These are phyloP conservation scores for Mortierella claussenii DNA, from an alignment of 192 early-diverging fungal genomes.

Conservation along the genomic window DNA sequence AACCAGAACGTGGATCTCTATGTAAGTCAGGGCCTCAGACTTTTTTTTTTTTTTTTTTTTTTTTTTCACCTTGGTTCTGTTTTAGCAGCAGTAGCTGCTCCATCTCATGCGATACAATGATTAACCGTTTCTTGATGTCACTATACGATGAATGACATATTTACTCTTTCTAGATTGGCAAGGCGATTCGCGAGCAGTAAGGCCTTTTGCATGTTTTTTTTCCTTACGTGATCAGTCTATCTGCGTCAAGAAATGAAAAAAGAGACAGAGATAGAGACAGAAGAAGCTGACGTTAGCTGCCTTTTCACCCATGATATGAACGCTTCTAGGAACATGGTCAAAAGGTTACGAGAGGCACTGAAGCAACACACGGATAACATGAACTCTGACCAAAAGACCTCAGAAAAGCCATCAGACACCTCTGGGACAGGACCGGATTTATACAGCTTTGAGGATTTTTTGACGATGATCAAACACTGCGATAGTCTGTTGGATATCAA, in stretches of 20 bases:
- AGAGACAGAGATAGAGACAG: too few species aligned
- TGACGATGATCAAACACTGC: constrained; percentile 77
- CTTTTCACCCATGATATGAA: too few species aligned
- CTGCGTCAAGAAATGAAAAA: too few species aligned
- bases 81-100: too few species aligned
- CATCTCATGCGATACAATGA: not conserved
- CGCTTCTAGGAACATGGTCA: constrained; percentile 71
- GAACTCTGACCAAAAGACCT: constrained; percentile 15
- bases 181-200: constrained; percentile 66
- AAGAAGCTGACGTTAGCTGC: too few species aligned
- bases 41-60: too few species aligned
- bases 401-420: constrained; percentile 14
- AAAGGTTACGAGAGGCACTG: constrained; percentile 72
- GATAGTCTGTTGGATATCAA: constrained; percentile 69
- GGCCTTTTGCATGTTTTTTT: too few species aligned
- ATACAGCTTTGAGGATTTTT: constrained; percentile 79
- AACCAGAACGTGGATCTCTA: constrained; percentile 82
- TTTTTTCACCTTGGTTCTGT: constrained; percentile 3
- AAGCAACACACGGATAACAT: constrained; percentile 69
- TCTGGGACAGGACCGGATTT: constrained; percentile 29
- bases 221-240: too few species aligned
- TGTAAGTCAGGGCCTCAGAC: too few species aligned
- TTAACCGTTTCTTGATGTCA: too few species aligned
- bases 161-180: constrained; percentile 47
- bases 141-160: too few species aligned